Evolutionary conservation across 495 filamentous ascomycete species (phyloP).

Genomic region (Aspergillus diversus): DNA sequence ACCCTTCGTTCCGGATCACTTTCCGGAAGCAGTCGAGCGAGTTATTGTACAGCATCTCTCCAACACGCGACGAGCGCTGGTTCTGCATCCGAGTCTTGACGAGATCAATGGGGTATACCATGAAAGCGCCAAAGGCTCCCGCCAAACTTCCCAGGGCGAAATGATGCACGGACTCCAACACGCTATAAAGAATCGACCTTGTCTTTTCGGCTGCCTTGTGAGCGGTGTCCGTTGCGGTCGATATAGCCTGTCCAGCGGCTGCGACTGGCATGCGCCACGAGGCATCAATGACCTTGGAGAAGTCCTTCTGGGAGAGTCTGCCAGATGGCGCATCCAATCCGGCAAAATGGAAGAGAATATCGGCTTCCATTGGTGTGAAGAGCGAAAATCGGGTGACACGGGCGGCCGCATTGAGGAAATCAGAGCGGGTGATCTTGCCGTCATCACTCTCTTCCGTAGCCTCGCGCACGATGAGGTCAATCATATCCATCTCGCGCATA

Average conservation of each 20-base stretch:
- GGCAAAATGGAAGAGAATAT: conserved; percentile 98
- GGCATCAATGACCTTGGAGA: conserved; percentile 91
- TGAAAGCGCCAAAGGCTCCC: conserved; percentile 96
- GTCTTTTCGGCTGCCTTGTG: conserved; percentile 54
- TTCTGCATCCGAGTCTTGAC: conserved; percentile 99
- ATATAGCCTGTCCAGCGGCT: conserved; percentile 39
- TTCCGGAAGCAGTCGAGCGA: conserved; percentile 91
- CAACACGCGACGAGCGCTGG: conserved; percentile 78
- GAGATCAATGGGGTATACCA: conserved; percentile 98
- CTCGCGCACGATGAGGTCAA: conserved; percentile 86
- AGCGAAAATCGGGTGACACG: conserved; percentile 87
- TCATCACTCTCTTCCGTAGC: conserved; percentile 83
- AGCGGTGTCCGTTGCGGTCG: conserved; percentile 41
- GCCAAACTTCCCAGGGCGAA: conserved; percentile 87
- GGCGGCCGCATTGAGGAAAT: conserved; percentile 94
- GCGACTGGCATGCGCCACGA: conserved; percentile 75
- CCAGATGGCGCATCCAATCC: conserved; percentile 88
- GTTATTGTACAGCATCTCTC: conserved; percentile 92
- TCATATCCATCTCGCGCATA: conserved; percentile 95
- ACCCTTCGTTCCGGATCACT: conserved; percentile 90
- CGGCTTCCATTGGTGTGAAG: conserved; percentile 98
- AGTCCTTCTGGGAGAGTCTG: conserved; percentile 78
- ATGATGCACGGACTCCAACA: conserved; percentile 82
- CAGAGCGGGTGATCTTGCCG: conserved; percentile 88
- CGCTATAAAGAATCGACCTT: conserved; percentile 58